Evolutionary conservation across 2,329 filamentous ascomycete genomes (phyloP), one percentile per base, ranked within the genome.

Genomic region (Aotearoamyces nothofagi): DNA sequence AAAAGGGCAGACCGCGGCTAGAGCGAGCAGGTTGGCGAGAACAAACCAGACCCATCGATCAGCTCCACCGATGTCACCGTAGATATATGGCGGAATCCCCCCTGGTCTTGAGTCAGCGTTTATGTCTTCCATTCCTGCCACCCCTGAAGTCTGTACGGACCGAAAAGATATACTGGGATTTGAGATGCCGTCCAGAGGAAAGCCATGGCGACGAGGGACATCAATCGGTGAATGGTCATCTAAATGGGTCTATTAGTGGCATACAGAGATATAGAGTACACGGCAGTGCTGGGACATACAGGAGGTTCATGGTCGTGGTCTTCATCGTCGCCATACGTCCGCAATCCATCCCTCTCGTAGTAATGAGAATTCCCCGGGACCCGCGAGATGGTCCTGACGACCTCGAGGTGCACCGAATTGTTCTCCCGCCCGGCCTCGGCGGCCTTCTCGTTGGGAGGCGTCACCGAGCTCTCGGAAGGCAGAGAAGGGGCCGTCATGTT

Each of bases 131-230:
- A 22, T 9, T n/a, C n/a, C n/a, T n/a, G n/a, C n/a, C n/a, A n/a
- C n/a, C n/a, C n/a, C n/a, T n/a, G n/a, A n/a, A n/a, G n/a, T n/a
- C n/a, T n/a, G 49, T 14, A 31, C 44, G 23, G 36, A 55, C 59
- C 59, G 33, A 60, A 60, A 4, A 63, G 43, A 37, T 62, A 63
- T 7, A 73, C 54, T 2, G 67, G 67, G 24, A 71, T 69, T 37
- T 71, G 66, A 31, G 58, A 65, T 16, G 64, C 65, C 30, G 64
- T 66, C 67, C 67, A 72, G 13, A 72, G 50, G 32, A 74, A 67
- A 4, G 64, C 63, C 63, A 70, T 69, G 33, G 65, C 64, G 11
- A 61, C 39, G 19, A 71, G 53, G 29, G 57, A 57, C 59, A 69
- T 62, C 39, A 65, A 57, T 4, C 61, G 53, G 20, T 45, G 50